phyloP scores from a whole-genome alignment of 1,284 basidiomycete species.

The Ustanciosporium gigantosporum region DNA sequence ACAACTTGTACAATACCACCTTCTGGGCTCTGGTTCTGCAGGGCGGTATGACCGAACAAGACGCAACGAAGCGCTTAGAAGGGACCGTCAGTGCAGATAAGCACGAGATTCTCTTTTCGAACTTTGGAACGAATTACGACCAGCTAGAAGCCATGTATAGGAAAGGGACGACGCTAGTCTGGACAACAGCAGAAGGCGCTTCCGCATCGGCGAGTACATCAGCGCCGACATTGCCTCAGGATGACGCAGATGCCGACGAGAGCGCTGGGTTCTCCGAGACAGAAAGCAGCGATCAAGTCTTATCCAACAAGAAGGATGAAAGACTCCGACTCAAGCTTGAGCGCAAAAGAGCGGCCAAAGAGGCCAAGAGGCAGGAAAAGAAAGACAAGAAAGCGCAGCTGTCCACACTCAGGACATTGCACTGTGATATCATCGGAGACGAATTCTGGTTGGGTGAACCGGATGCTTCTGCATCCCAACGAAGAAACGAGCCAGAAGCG shows the following conservation, averaged over 20 bases:
- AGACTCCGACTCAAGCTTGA: constrained; percentile 13
- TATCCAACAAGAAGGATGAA: constrained; percentile 25
- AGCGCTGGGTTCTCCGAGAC: not conserved
- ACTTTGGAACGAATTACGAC: constrained; percentile 88
- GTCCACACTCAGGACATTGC: constrained; percentile 48
- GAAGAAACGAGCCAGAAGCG: no score
- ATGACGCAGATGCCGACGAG: not conserved
- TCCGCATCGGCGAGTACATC: not conserved
- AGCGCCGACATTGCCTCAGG: not conserved
- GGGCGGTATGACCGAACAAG: constrained; percentile 73
- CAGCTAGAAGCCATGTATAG: constrained; percentile 73
- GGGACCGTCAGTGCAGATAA: constrained; percentile 86
- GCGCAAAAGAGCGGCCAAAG: constrained; percentile 13
- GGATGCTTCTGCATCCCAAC: not conserved
- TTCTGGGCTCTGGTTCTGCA: constrained; percentile 92
- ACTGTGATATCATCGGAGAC: constrained; percentile 57
- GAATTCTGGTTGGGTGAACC: constrained; percentile 57
- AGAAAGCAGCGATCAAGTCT: not conserved
- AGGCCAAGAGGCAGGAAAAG: constrained; percentile 25
- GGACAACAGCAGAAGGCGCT: constrained; percentile 58
- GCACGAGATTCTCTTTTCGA: constrained; percentile 83
- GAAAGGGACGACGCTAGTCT: constrained; percentile 83
- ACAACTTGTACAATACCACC: constrained; percentile 93
- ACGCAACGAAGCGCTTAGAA: constrained; percentile 76
- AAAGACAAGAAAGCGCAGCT: constrained; percentile 14